phyloP scores from a whole-genome alignment of 352 stramenopile species.

The Thalassiosira mediterranea region DNA sequence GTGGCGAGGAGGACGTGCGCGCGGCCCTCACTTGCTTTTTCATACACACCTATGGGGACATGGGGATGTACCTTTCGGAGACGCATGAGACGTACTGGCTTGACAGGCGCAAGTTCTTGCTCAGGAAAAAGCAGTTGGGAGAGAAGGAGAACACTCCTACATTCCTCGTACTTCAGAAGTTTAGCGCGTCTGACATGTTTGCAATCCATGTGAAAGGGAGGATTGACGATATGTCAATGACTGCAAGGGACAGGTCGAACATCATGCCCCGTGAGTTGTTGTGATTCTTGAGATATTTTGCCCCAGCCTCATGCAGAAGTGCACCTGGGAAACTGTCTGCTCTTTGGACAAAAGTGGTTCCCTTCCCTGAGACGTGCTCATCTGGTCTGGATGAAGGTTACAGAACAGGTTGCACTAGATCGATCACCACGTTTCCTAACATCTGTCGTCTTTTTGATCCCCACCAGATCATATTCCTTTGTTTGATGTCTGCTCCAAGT shows the following conservation, averaged over 20 bases:
- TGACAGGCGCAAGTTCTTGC: slow-evolving; percentile 57
- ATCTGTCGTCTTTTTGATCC: too few species aligned
- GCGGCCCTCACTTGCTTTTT: slow-evolving; percentile 57
- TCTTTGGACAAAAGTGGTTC: too few species aligned
- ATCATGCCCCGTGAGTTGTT: slow-evolving; percentile 60
- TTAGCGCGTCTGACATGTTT: slow-evolving; percentile 55
- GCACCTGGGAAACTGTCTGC: too few species aligned
- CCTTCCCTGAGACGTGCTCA: too few species aligned
- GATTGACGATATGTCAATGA: slow-evolving; percentile 55
- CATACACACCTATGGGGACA: slow-evolving; percentile 53
- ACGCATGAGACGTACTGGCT: slow-evolving; percentile 48
- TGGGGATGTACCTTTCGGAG: slow-evolving; percentile 60
- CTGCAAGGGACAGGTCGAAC: slow-evolving; percentile 33
- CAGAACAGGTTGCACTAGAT: too few species aligned
- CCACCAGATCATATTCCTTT: slow-evolving; percentile 60
- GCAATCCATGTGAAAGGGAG: slow-evolving; percentile 31
- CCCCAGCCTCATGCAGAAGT: too few species aligned
- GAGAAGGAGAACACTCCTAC: slow-evolving; percentile 51
- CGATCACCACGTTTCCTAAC: too few species aligned
- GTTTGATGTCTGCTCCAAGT: slow-evolving; percentile 58
- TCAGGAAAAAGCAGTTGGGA: slow-evolving; percentile 55
- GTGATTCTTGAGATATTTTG: too few species aligned
- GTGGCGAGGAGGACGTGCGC: slow-evolving; percentile 52
- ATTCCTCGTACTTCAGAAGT: slow-evolving; percentile 38
- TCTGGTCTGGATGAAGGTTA: too few species aligned